Evolutionary conservation across 1,284 basidiomycete genomes (phyloP).

Genomic region (Cryptococcus sp.): DNA sequence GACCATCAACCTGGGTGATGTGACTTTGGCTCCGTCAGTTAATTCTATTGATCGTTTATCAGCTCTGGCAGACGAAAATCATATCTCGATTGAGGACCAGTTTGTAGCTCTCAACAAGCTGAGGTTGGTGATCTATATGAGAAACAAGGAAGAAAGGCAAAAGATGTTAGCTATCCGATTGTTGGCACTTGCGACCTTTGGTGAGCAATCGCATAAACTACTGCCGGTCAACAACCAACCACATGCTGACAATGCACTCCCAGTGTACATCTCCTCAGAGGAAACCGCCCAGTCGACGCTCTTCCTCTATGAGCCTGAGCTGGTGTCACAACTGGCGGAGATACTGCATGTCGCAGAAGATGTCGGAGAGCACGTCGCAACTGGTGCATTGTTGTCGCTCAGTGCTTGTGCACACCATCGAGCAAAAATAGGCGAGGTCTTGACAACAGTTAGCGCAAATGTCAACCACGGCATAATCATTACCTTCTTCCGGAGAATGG

Average conservation of each 20-base stretch:
- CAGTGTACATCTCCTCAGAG: conserved; percentile 72
- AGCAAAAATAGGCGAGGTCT: conserved; percentile 75
- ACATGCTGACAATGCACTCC: not conserved
- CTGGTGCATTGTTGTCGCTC: conserved; percentile 78
- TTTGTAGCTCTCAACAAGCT: conserved; percentile 88
- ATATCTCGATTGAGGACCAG: conserved; percentile 76
- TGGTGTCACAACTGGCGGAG: conserved; percentile 83
- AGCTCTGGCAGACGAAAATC: conserved; percentile 66
- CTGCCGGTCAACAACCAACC: conserved; percentile 11
- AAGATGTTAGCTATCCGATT: conserved; percentile 79
- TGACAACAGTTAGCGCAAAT: conserved; percentile 87
- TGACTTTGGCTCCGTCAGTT: conserved; percentile 7
- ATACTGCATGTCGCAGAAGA: conserved; percentile 68
- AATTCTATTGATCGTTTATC: conserved; percentile 60
- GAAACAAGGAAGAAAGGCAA: conserved; percentile 63
- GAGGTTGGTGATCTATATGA: conserved; percentile 66
- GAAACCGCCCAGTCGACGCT: conserved; percentile 71
- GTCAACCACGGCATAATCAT: conserved; percentile 95
- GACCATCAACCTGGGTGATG: conserved; percentile 12
- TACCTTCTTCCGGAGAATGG: conserved; percentile 75
- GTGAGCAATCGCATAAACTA: conserved; percentile 42
- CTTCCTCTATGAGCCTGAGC: conserved; percentile 87
- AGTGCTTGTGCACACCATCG: conserved; percentile 87
- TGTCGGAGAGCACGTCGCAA: conserved; percentile 60
- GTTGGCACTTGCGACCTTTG: conserved; percentile 78